Base-by-base conservation (phyloP, 257 asterid genomes). In the Scutellaria baicalensis region DNA sequence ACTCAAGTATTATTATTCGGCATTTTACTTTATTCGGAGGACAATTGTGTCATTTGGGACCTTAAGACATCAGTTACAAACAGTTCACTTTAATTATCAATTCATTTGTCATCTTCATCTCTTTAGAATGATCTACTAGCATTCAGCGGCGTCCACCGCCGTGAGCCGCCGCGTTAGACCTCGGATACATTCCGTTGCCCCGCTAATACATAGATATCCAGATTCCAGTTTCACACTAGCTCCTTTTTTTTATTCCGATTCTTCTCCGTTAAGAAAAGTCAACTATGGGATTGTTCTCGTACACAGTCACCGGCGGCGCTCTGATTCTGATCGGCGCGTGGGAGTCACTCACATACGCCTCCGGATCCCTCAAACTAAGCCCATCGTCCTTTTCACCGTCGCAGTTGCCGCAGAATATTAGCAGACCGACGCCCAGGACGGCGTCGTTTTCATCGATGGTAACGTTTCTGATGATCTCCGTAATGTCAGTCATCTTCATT, bases 231-330 rank as follows among this genome's bases (percentile, higher is more conserved):
- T 0, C 9, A 21, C 8, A 35, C 49, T 38, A 9, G 7, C 17
- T 18, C 18, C 0, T 40, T 6, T n/a, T 27, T 27, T 27, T 2
- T 27, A 1, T 27, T 27, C 33, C 33, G 33, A 39, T 49, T 31
- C 66, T 23, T 64, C 73, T 52, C 48, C 40, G 14, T 21, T 0
- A 8, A 2, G 38, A 54, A 63, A 66, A 60, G 60, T 47, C 66
- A 62, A 64, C 63, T 7, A 89, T 93, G 98, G 96, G 96, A 45
- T 76, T 93, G 44, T 86, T 90, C 84, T 38, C 87, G 68, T 90
- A 88, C 81, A 76, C 93, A 1, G 57, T 90, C 1, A 90, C 90
- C 81, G 98, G 96, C 67, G 90, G 87, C 42, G 85, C 88, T 17
- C 69, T 89, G 20, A 75, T 90, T 44, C 72, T 84, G 1, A 79